Conservation (phyloP, 2,329 filamentous ascomycete genomes). For the Lecanicillium sp. region DNA sequence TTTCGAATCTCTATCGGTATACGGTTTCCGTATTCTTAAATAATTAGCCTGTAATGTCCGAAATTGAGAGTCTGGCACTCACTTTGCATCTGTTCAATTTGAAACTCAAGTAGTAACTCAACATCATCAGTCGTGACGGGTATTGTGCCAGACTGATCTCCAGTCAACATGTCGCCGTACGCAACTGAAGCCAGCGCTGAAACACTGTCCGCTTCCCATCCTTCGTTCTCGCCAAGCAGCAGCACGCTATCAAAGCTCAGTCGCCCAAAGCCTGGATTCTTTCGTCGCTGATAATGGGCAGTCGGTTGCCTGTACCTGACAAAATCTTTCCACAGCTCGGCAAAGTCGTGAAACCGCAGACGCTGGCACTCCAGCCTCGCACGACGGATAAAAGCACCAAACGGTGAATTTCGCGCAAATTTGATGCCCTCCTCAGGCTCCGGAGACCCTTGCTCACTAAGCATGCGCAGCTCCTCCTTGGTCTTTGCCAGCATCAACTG, state of each 20-base stretch:
- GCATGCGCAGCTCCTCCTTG: conserved; percentile 49
- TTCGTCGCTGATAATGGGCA: conserved; percentile 54
- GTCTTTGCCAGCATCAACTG: conserved; percentile 50
- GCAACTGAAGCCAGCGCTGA: conserved; percentile 37
- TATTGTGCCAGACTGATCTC: conserved; percentile 29
- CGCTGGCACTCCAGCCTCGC: conserved; percentile 71
- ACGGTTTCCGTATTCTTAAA: conserved; percentile 62
- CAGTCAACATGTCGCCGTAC: conserved; percentile 45
- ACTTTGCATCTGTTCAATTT: conserved; percentile 83
- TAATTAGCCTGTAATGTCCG: conserved; percentile 9
- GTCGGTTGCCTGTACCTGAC: conserved; percentile 74
- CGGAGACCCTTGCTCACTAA: conserved; percentile 34
- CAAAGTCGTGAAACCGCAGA: conserved; percentile 70
- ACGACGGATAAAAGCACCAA: conserved; percentile 73
- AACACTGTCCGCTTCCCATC: conserved; percentile 36
- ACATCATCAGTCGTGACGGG: conserved; percentile 69
- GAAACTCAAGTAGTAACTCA: conserved; percentile 75
- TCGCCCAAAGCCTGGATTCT: conserved; percentile 49
- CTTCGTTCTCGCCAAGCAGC: conserved; percentile 37
- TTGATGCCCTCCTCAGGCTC: conserved; percentile 42
- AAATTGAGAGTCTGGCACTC: conserved; percentile 17
- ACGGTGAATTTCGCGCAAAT: conserved; percentile 64
- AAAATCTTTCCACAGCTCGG: conserved; percentile 75
- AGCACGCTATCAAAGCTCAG: conserved; percentile 51
- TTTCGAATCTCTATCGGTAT: conserved; percentile 65